Base-by-base conservation (phyloP, 129 eudicot genomes). In the Sambucus nigra region DNA sequence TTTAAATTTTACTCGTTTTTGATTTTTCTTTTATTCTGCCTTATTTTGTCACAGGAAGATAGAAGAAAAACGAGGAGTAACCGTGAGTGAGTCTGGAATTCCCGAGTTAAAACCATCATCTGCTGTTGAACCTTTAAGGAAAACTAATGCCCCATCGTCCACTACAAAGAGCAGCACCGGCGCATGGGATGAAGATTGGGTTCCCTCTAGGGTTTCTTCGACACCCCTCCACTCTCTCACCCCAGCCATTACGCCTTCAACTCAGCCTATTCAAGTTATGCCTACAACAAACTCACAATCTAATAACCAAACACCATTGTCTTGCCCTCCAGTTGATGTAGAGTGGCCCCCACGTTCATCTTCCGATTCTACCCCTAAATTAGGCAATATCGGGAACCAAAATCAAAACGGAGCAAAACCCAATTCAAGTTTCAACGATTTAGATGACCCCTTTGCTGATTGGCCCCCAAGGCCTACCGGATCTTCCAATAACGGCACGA, bases 181-280 rank as follows among this genome's bases (percentile, higher is more conserved):
- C n/a, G 52, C 94, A 28, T 89, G 98, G 98, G 95, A 89, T 72
- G 88, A 88, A 73, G 98, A 89, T 69, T 89, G 98, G 98, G 55
- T 69, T 51, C 63, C 84, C 22, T 14, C 70, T 10, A 81, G 74
- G 60, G 62, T 33, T 50, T 63, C 88, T 57, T 46, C 80, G 26
- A 51, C 68, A 21, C 28, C 73, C 19, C 64, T 55, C 27, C 72
- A 77, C 35, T 53, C 80, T 19, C 60, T 73, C 20, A 38, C 78
- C 9, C 53, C 69, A 28, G 53, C 48, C 47, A 21, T 62, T 31
- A 35, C 88, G 32, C 55, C 73, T 21, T 27, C 55, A n/a, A 72
- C 28, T 47, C 70, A 60, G 56, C 59, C 66, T 22, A 35, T 54
- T 44, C 83, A 78, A 56, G 55, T 47, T 63, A n/a, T n/a, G n/a